phyloP scores from a whole-genome alignment of 2,329 filamentous ascomycete species.

The Coniochaeta sp. region DNA sequence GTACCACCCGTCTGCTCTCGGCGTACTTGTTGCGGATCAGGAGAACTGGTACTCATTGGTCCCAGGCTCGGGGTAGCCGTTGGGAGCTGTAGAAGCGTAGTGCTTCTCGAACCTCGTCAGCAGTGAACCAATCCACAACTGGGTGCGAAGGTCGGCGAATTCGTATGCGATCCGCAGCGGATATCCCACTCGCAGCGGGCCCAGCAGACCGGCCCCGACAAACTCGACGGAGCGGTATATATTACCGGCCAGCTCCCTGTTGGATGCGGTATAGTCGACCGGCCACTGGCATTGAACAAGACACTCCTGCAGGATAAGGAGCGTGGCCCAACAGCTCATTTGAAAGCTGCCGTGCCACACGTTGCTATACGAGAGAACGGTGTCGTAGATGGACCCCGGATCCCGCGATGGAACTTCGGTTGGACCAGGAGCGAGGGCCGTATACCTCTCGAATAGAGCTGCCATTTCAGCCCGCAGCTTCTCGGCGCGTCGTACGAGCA shows the following conservation, averaged over 20 bases:
- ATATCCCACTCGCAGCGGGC: slow-evolving; percentile 29
- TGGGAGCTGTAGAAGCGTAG: slow-evolving; percentile 23
- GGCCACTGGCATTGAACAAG: slow-evolving; percentile 23
- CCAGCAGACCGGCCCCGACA: slow-evolving; percentile 27
- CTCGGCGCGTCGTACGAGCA: slow-evolving; percentile 19
- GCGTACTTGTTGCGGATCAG: not conserved
- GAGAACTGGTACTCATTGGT: slow-evolving; percentile 8
- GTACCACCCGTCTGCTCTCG: not conserved
- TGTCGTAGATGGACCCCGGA: slow-evolving; percentile 23
- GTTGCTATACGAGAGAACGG: slow-evolving; percentile 21
- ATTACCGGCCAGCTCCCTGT: slow-evolving; percentile 18
- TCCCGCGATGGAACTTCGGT: slow-evolving; percentile 20
- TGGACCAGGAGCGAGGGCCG: slow-evolving; percentile 15
- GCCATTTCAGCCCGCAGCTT: slow-evolving; percentile 20
- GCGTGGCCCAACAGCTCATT: slow-evolving; percentile 28
- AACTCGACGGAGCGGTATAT: slow-evolving; percentile 30
- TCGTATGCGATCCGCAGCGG: slow-evolving; percentile 30
- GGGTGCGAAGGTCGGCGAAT: slow-evolving; percentile 24
- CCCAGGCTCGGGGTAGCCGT: slow-evolving; percentile 3
- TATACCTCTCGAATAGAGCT: slow-evolving; percentile 23
- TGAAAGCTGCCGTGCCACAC: slow-evolving; percentile 26
- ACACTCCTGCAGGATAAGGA: slow-evolving; percentile 31
- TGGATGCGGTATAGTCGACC: slow-evolving; percentile 17
- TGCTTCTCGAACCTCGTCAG: slow-evolving; percentile 21
- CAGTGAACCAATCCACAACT: slow-evolving; percentile 24